phyloP scores from a whole-genome alignment of 768 basidiomycete genomes.

The Suillus discolor region DNA sequence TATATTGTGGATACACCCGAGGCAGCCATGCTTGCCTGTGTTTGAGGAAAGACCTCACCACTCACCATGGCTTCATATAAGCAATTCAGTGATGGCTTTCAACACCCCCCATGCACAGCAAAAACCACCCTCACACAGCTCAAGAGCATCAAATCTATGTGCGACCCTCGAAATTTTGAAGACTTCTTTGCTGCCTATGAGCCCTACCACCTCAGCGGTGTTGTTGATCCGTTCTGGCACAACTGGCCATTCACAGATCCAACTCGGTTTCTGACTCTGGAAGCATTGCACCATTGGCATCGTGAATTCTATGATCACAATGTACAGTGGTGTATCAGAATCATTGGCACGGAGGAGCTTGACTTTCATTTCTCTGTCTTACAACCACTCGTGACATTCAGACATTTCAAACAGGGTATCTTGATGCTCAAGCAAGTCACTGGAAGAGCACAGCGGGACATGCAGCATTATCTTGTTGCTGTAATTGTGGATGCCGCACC shows the following conservation, averaged over 20 bases:
- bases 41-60: slow-evolving; percentile 33
- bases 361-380: slow-evolving; percentile 36
- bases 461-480: slow-evolving; percentile 36
- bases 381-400: slow-evolving; percentile 36
- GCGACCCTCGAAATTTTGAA: no score
- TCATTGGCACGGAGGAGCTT: slow-evolving; percentile 26
- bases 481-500: slow-evolving; percentile 37
- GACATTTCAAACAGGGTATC: slow-evolving; percentile 42
- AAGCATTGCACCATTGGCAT: slow-evolving; percentile 42
- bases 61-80: slow-evolving; percentile 33
- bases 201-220: slow-evolving; percentile 3
- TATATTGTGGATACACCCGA: slow-evolving; percentile 38
- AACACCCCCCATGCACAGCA: slow-evolving; percentile 17
- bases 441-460: slow-evolving; percentile 38
- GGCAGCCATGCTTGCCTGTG: slow-evolving; percentile 30
- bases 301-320: slow-evolving; percentile 42
- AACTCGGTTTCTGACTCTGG: slow-evolving; percentile 35
- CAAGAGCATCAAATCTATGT: no score
- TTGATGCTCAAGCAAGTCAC: slow-evolving; percentile 44
- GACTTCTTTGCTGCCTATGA: no score
- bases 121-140: no score
- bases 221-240: slow-evolving; percentile 35
- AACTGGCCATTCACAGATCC: slow-evolving; percentile 39
- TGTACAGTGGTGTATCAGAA: slow-evolving; percentile 38
- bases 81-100: slow-evolving; percentile 33